Conservation (phyloP, 2,329 filamentous ascomycete genomes). For the Berkeleyomyces rouxiae region DNA sequence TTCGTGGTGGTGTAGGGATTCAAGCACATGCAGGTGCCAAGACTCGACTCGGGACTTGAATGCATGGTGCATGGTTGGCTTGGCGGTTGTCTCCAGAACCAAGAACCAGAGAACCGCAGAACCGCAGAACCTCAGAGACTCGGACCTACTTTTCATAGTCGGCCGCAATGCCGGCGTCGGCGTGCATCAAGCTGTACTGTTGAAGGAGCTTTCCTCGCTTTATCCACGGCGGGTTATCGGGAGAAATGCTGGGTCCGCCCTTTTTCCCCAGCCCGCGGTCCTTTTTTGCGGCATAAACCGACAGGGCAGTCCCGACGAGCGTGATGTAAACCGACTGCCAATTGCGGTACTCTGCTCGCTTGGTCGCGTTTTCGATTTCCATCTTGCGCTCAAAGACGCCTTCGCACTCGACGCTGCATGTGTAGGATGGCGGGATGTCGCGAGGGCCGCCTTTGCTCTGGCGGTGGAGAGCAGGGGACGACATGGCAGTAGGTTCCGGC, state of each 20-base stretch:
- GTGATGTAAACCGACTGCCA: constrained; percentile 48
- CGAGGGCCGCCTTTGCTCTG: constrained; percentile 18
- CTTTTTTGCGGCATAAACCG: constrained; percentile 46
- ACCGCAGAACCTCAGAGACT: not conserved
- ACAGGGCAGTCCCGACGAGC: constrained; percentile 51
- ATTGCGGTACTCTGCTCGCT: constrained; percentile 42
- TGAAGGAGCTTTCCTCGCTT: constrained; percentile 40
- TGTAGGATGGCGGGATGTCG: constrained; percentile 39
- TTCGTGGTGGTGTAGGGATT: not conserved
- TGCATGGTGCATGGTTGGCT: not conserved
- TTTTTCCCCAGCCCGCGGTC: constrained; percentile 35
- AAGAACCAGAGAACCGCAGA: not conserved
- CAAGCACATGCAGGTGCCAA: not conserved
- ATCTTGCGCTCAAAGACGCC: constrained; percentile 45
- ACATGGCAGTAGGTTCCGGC: not conserved
- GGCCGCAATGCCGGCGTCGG: constrained; percentile 56
- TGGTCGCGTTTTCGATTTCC: constrained; percentile 48
- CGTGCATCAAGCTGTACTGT: constrained; percentile 57
- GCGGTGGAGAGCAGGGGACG: constrained; percentile 8
- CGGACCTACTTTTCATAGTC: constrained; percentile 50
- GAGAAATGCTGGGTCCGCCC: constrained; percentile 31
- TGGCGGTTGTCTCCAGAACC: not conserved
- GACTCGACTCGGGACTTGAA: not conserved
- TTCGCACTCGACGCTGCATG: constrained; percentile 37
- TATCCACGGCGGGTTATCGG: constrained; percentile 34